Conservation (phyloP, 2,329 filamentous ascomycete species). For the Penicillium aurantiogriseum region DNA sequence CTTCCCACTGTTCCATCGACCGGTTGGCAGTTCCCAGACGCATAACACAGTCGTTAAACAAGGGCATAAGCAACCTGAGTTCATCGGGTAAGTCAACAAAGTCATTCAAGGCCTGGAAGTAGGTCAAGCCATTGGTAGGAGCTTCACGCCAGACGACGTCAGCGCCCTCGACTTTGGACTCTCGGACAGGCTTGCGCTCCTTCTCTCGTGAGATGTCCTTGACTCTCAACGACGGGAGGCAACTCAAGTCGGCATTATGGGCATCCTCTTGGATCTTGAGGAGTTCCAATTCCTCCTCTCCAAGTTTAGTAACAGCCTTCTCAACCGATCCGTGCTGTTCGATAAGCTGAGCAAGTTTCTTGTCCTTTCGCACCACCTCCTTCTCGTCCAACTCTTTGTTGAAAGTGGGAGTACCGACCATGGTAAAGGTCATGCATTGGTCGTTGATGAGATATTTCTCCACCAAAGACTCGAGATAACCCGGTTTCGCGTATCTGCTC, state of each 20-base stretch:
- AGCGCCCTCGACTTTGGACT: conserved; percentile 58
- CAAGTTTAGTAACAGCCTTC: conserved; percentile 69
- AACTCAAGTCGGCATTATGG: conserved; percentile 79
- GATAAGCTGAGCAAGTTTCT: conserved; percentile 70
- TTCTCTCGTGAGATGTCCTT: conserved; percentile 81
- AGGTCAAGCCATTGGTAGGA: conserved; percentile 91
- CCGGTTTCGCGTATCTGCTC: conserved; percentile 67
- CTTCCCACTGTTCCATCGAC: conserved; percentile 92
- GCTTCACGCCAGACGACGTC: conserved; percentile 88
- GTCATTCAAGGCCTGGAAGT: conserved; percentile 85
- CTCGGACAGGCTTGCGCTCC: conserved; percentile 67
- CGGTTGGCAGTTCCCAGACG: conserved; percentile 83
- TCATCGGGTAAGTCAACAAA: conserved; percentile 80
- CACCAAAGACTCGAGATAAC: conserved; percentile 79
- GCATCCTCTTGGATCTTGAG: conserved; percentile 80
- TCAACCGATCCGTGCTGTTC: conserved; percentile 68
- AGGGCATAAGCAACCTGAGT: conserved; percentile 75
- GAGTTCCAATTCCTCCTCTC: conserved; percentile 74
- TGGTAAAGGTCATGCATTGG: conserved; percentile 85
- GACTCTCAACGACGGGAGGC: conserved; percentile 82
- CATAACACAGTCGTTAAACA: conserved; percentile 92
- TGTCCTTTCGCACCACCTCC: conserved; percentile 70
- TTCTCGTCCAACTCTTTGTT: conserved; percentile 71
- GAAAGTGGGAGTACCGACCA: conserved; percentile 79
- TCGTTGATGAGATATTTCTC: conserved; percentile 90